Base-by-base conservation (phyloP, 2,329 filamentous ascomycete species). In the Zalaria obscura region DNA sequence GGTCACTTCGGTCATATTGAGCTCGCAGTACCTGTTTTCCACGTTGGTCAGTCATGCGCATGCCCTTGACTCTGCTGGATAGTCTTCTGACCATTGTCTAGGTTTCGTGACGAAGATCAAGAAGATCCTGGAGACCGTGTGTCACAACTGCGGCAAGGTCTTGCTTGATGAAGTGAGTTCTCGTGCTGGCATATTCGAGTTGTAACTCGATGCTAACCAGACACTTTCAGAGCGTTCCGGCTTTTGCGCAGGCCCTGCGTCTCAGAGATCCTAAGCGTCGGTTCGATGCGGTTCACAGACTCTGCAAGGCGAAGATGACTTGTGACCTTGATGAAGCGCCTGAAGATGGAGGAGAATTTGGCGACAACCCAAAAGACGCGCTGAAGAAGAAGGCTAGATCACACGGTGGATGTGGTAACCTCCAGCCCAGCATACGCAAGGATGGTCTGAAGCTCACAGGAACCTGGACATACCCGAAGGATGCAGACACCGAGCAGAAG, bases 101-200 rank as follows among this genome's bases (percentile, higher is more conserved):
- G 91, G 91, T 56, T 99, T 95, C 66, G 83, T 99, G 68, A 93
- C 85, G 64, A 96, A 96, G 71, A 88, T 94, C 67, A 98, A 99
- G 74, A 98, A 96, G 73, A 78, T 99, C 55, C 72, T 98, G 63
- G 93, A 98, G 74, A 91, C 88, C 54, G 88, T 98, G 64, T 98
- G 93, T 75, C 88, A 94, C 69, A 95, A 93, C 65, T 98, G 93
- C 73, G 89, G 88, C 68, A 93, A 91, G 72, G 85, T 96, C 60
- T 77, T 94, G 72, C 82, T 87, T 67, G 88, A 96, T 76, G 84
- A 86, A 80, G 89, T 96, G 80, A 86, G 89, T 93, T 70, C 72
- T 70, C 69, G 71, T 71, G 69, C 45, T 32, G 29, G n/a, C 29
- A 34, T 18, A 27, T 25, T 34, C 18, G 18, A 18, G 18, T 18